phyloP scores from a whole-genome alignment of 1,139 yeast genomes.

The Meyerozyma carpophila region DNA sequence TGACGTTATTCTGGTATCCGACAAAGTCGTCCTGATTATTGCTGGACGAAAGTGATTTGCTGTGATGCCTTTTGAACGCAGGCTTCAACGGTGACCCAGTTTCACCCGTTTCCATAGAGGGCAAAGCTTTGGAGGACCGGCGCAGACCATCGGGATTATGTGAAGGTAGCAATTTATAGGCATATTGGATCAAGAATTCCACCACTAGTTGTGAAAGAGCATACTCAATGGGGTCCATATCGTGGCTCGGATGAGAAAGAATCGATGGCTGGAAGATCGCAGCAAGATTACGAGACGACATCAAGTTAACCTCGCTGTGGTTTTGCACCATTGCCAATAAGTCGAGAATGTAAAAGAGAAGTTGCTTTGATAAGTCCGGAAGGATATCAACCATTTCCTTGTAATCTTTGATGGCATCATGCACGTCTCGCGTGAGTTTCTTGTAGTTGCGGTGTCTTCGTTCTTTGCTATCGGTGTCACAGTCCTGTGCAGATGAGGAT shows the following conservation, averaged over 20 bases:
- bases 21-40: slow-evolving; percentile 47
- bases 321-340: slow-evolving; percentile 81
- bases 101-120: slow-evolving; percentile 3
- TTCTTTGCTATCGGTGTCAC: slow-evolving; percentile 2
- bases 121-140: slow-evolving; percentile 15
- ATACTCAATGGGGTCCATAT: slow-evolving; percentile 87
- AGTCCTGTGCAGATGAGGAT: slow-evolving; percentile 2
- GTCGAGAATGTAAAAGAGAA: slow-evolving; percentile 84
- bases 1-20: slow-evolving; percentile 23
- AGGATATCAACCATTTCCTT: slow-evolving; percentile 60
- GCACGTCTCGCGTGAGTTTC: slow-evolving; percentile 53
- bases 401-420: slow-evolving; percentile 66
- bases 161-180: slow-evolving; percentile 64
- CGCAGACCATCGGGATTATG: background rate
- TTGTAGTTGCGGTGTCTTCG: slow-evolving; percentile 21
- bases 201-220: slow-evolving; percentile 82
- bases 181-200: slow-evolving; percentile 83
- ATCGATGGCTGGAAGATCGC: slow-evolving; percentile 96
- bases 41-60: slow-evolving; percentile 54
- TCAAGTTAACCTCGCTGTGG: slow-evolving; percentile 69
- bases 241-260: slow-evolving; percentile 87
- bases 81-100: slow-evolving; percentile 1
- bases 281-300: slow-evolving; percentile 91
- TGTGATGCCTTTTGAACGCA: slow-evolving; percentile 42
- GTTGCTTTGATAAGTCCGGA: slow-evolving; percentile 70